phyloP scores from a whole-genome alignment of 208 protist genomes.

The Trichomonas vaginalis region DNA sequence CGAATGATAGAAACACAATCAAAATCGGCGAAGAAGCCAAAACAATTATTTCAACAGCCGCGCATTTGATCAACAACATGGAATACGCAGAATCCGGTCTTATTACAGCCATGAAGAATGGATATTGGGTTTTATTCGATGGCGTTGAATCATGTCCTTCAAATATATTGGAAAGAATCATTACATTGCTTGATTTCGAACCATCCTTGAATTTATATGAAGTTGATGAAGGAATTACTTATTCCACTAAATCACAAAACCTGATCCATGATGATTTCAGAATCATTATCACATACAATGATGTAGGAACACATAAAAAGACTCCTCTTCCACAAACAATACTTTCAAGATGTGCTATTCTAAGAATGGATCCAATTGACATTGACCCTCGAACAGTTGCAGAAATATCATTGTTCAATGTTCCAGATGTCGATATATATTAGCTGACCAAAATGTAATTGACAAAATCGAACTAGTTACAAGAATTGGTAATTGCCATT shows the following conservation, averaged over 20 bases:
- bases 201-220: constrained; percentile 1
- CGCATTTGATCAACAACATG: neutral
- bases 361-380: neutral
- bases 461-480: neutral
- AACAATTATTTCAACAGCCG: neutral
- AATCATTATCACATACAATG: neutral
- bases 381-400: neutral
- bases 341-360: neutral
- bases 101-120: neutral
- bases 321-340: neutral
- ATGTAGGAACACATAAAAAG: neutral
- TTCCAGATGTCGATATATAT: no score
- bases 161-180: neutral
- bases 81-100: neutral
- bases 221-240: neutral
- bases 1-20: neutral
- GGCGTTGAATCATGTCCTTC: neutral
- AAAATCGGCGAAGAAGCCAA: no score
- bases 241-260: neutral
- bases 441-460: neutral
- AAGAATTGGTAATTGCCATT: neutral
- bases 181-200: neutral
- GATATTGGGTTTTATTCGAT: neutral
- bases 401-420: neutral
- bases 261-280: neutral